These are phyloP conservation scores for Chaetomium globosum DNA, from an alignment of 2,329 filamentous ascomycete genomes.

Conservation along the genomic window DNA sequence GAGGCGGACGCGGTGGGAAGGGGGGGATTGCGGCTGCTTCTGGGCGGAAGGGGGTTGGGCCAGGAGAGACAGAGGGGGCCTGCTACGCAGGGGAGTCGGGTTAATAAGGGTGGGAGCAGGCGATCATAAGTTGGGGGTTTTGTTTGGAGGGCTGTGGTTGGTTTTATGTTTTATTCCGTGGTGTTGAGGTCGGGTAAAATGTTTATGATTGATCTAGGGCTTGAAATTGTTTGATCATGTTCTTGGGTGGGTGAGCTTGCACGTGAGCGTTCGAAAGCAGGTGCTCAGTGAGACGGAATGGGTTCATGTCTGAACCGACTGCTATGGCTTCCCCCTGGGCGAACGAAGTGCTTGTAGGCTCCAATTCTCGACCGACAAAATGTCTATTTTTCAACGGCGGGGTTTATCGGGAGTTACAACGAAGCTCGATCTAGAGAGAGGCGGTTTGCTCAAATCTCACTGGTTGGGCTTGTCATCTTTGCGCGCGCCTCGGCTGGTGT, in stretches of 20 bases:
- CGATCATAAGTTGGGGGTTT: constrained; percentile 12
- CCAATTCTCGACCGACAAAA: too few relatives aligned
- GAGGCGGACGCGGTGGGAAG: constrained; percentile 31
- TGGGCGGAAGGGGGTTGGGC: constrained; percentile 41
- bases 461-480: too few relatives aligned
- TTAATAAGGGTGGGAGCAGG: constrained; percentile 37
- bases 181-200: constrained; percentile 2
- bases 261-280: background rate
- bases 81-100: constrained; percentile 33
- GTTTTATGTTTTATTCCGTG: background rate
- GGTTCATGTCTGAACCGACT: too few relatives aligned
- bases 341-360: too few relatives aligned
- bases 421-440: too few relatives aligned
- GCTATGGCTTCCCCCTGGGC: too few relatives aligned
- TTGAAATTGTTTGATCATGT: background rate
- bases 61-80: constrained; percentile 40
- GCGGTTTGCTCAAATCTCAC: too few relatives aligned
- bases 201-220: background rate
- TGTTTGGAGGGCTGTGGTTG: background rate
- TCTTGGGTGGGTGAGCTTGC: background rate
- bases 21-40: constrained; percentile 39
- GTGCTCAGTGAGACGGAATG: too few relatives aligned
- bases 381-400: too few relatives aligned
- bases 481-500: too few relatives aligned
- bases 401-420: too few relatives aligned